phyloP scores from a whole-genome alignment of 495 filamentous ascomycete genomes.

The Ramalina intermedia region DNA sequence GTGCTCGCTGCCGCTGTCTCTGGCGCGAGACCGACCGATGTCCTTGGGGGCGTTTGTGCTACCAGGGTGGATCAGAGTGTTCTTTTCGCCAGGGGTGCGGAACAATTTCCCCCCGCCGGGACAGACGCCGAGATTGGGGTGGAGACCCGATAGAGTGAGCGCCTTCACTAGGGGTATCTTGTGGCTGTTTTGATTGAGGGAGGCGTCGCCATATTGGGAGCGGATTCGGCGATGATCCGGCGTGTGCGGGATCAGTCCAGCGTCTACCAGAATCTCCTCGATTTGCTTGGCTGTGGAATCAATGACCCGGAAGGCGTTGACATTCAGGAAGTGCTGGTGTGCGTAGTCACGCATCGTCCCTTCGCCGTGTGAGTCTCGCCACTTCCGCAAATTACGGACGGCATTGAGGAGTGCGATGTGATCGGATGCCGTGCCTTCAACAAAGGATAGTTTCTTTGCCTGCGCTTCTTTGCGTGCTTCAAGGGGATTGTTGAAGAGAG shows the following conservation, averaged over 20 bases:
- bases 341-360: constrained; percentile 20
- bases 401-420: constrained; percentile 40
- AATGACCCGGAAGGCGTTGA: constrained; percentile 25
- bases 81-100: constrained; percentile 27
- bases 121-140: constrained; percentile 34
- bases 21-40: not conserved
- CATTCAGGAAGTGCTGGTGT: constrained; percentile 25
- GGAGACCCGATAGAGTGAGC: constrained; percentile 31
- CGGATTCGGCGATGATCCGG: constrained; percentile 11
- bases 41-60: constrained; percentile 24
- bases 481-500: constrained; percentile 30
- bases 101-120: constrained; percentile 16
- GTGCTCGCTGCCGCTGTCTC: not conserved
- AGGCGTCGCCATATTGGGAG: constrained; percentile 27
- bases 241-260: constrained; percentile 28
- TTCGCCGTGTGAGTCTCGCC: constrained; percentile 18
- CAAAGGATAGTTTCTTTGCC: constrained; percentile 23
- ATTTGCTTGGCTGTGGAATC: constrained; percentile 32
- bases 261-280: constrained; percentile 27
- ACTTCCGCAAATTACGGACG: constrained; percentile 28
- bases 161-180: constrained; percentile 35
- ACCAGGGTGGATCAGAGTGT: constrained; percentile 28
- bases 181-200: constrained; percentile 34
- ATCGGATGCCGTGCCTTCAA: constrained; percentile 30
- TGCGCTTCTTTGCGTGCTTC: constrained; percentile 20